Base-by-base conservation (phyloP, 2,329 filamentous ascomycete species). In the Exophiala spinifera region DNA sequence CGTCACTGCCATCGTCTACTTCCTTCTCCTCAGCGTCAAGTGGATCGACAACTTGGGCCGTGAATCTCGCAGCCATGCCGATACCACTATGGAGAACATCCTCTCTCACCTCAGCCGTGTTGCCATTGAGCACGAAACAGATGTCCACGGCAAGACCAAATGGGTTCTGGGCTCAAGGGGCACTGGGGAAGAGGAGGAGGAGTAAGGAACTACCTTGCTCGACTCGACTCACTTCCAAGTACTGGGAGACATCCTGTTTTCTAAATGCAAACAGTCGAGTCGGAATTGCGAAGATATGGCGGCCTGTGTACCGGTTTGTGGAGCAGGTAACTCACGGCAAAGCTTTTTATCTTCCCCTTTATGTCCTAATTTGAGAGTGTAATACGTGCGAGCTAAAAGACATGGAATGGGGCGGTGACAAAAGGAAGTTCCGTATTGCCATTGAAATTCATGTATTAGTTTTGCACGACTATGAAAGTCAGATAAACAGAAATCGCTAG, bases 51-150 rank as follows among this genome's bases (percentile, higher is more conserved):
- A 78, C 70, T 74, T 79, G 55, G 76, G 76, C 63, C 76, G 76
- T 65, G 73, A 75, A 69, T 76, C 72, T 67, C 74, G 76, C 62
- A 76, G 73, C 65, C 72, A 73, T 62, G 73, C 74, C 53, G 76
- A 79, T 66, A 78, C 76, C 62, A 71, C 77, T 66, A 76, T 79
- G 67, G 76, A 79, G 75, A 79, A 79, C 69, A 74, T 79, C 65
- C 71, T 79, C 56, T 72, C 70, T 45, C 75, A 78, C 66, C 72
- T 79, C 47, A 75, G 74, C 70, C 77, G 78, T 69, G 71, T 79
- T 46, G 76, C 76, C 51, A 65, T 79, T 48, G 76, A 79, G 68
- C 74, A 77, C 65, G 75, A 78, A 70, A 67, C 64, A 31, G 74
- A 78, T 63, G 65, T 70, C 33, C 69, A 72, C 61, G 74, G 75